Percentiles rank a stretch among this genome's conserved stretches.
These are phyloP conservation scores for Jimgerdemannia flammicorona DNA, from an alignment of 192 early-diverging fungal genomes.

Conservation along the genomic window DNA sequence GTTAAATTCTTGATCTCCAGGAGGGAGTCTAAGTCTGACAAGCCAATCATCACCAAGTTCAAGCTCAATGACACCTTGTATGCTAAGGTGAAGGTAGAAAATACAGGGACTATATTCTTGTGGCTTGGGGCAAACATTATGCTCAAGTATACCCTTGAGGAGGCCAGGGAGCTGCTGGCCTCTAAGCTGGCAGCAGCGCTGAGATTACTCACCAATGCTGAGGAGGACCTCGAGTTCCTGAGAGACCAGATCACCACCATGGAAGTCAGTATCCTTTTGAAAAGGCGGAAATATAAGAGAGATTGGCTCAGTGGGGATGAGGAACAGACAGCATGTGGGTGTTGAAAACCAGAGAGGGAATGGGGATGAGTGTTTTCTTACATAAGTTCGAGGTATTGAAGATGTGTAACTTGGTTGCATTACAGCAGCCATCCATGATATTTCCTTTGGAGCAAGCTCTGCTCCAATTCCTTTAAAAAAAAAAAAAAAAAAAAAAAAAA, in stretches of 20 bases:
- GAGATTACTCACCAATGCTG: slow-evolving; percentile 64
- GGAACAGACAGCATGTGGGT: too few species aligned
- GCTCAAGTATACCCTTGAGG: slow-evolving; percentile 91
- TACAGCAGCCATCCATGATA: too few species aligned
- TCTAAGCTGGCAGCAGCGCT: slow-evolving; percentile 75
- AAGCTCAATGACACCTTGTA: slow-evolving; percentile 96
- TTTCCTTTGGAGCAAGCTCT: too few species aligned
- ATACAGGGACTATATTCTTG: slow-evolving; percentile 79
- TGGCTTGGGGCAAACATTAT: slow-evolving; percentile 99
- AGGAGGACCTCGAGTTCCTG: slow-evolving; percentile 91
- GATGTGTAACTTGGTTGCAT: too few species aligned
- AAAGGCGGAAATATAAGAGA: too few species aligned
- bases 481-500: too few species aligned
- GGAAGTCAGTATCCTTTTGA: slow-evolving; percentile 79
- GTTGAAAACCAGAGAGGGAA: too few species aligned
- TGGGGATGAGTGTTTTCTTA: too few species aligned
- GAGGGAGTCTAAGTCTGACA: slow-evolving; percentile 43
- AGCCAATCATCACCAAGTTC: slow-evolving; percentile 79
- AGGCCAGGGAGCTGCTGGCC: slow-evolving; percentile 75
- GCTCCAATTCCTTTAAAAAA: too few species aligned
- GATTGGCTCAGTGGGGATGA: too few species aligned
- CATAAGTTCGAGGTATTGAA: too few species aligned
- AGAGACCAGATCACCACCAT: slow-evolving; percentile 99
- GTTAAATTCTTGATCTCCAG: slow-evolving; percentile 67
- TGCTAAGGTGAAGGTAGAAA: slow-evolving; percentile 75